Evolutionary conservation across 2,329 filamentous ascomycete genomes (phyloP), one percentile per base, ranked within the genome.

Genomic region (Colletotrichum cereale): DNA sequence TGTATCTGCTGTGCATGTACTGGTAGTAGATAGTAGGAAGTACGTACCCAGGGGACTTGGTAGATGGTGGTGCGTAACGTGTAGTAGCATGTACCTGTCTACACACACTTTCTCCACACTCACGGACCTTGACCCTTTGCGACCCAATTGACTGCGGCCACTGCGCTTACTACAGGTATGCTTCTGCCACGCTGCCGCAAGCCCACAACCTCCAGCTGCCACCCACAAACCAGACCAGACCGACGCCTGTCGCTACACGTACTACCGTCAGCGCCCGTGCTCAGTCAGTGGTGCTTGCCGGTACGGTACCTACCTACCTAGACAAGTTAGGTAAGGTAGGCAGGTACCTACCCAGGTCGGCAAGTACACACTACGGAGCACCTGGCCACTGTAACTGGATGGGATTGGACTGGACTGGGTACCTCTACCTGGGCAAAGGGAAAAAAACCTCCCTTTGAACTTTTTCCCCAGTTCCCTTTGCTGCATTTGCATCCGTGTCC

Each of bases 391-490:
- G 36, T 67, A n/a, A 26, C 29, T 42, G 34, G 31, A 21, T 36
- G 38, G n/a, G n/a, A n/a, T n/a, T n/a, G n/a, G n/a, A n/a, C n/a
- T n/a, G n/a, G n/a, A 48, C 26, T 44, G 31, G 52, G 52, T 55
- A 55, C 34, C 52, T 47, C 29, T 55, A 55, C 34, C 52, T 47
- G 21, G 21, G 8, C n/a, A 11, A 47, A n/a, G 10, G 21, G 7
- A 47, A 66, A 69, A 67, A 63, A 72, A 61, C 60, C 66, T 66
- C 67, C 70, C 62, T 72, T 71, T 73, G 52, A 66, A 73, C 73
- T 73, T 71, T 71, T 67, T 73, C 66, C 66, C 60, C 58, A 58
- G 65, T 69, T 57, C 55, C 34, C 55, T 57, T 57, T 40, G 31
- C 55, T 40, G 55, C 55, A 63, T 40, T 48, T 68, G 72, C 62